Percentiles rank a stretch among this genome's conserved stretches.
Evolutionary conservation across 2,329 filamentous ascomycete genomes (phyloP).

Genomic region (Septoria petroselini): DNA sequence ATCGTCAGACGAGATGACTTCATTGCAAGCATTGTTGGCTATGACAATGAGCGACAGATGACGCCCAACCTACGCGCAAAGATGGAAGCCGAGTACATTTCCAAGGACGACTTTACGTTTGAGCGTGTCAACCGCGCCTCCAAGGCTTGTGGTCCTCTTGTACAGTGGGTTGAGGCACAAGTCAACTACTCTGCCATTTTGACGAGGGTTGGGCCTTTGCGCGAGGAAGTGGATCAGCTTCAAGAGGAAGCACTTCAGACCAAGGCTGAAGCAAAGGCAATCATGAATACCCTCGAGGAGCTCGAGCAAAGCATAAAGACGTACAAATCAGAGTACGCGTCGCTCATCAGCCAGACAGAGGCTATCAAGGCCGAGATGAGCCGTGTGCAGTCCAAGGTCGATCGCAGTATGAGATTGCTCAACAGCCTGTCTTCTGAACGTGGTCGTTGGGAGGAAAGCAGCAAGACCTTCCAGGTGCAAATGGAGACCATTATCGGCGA

Average conservation of each 20-base stretch:
- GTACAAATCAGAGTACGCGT: constrained; percentile 95
- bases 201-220: constrained; percentile 85
- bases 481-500: constrained; percentile 96
- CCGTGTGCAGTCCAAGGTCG: constrained; percentile 95
- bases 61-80: constrained; percentile 74
- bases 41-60: constrained; percentile 95
- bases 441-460: constrained; percentile 91
- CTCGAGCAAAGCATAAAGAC: constrained; percentile 88
- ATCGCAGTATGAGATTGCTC: constrained; percentile 88
- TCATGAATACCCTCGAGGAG: constrained; percentile 78
- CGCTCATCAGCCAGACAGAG: constrained; percentile 93
- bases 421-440: constrained; percentile 94
- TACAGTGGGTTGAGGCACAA: constrained; percentile 95
- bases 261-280: constrained; percentile 87
- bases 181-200: constrained; percentile 98
- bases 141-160: constrained; percentile 92
- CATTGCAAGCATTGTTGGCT: constrained; percentile 95
- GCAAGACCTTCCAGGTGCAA: constrained; percentile 96
- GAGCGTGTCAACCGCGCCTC: constrained; percentile 94
- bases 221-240: constrained; percentile 81
- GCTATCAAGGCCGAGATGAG: constrained; percentile 97
- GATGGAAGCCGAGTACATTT: constrained; percentile 90
- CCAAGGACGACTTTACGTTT: constrained; percentile 91
- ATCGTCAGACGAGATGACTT: constrained; percentile 93
- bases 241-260: constrained; percentile 88